These are phyloP conservation scores for Dichotomopilus funicola DNA, from an alignment of 2,329 filamentous ascomycete genomes.

Conservation along the genomic window DNA sequence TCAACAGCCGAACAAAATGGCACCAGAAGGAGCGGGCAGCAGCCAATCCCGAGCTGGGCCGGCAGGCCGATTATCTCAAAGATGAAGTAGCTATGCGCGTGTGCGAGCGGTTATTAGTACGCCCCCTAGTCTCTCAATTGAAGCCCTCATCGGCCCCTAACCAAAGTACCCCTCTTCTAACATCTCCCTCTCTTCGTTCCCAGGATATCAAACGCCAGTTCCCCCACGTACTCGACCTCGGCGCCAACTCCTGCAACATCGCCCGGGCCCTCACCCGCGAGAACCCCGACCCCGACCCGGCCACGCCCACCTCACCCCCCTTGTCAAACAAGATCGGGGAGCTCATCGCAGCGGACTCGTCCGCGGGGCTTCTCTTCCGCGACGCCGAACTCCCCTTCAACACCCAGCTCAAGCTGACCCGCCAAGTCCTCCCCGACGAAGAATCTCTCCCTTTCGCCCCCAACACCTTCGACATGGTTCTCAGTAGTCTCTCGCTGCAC, in stretches of 20 bases:
- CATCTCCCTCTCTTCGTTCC: not conserved
- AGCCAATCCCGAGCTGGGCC: conserved; percentile 59
- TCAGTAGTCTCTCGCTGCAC: conserved; percentile 85
- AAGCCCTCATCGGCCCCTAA: not conserved
- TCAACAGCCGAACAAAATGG: conserved; percentile 83
- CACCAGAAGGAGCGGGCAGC: conserved; percentile 86
- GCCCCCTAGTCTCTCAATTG: conserved; percentile 5
- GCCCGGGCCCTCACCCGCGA: conserved; percentile 70
- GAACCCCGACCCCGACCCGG: conserved; percentile 55
- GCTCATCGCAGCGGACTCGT: conserved; percentile 77
- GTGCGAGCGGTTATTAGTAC: conserved; percentile 75
- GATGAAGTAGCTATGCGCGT: conserved; percentile 83
- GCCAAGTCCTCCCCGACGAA: conserved; percentile 67
- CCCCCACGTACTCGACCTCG: conserved; percentile 78
- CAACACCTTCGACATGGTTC: conserved; percentile 77
- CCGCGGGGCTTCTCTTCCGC: conserved; percentile 68
- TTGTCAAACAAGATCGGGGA: conserved; percentile 65
- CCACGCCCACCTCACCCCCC: conserved; percentile 54
- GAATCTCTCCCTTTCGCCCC: conserved; percentile 70
- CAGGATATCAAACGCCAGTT: conserved; percentile 91
- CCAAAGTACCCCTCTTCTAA: not conserved
- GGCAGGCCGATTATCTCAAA: conserved; percentile 84
- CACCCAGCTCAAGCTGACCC: conserved; percentile 60
- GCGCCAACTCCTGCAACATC: conserved; percentile 93
- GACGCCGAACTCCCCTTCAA: conserved; percentile 73